These are phyloP conservation scores for Fusarium verticillioides DNA, from an alignment of 2,329 filamentous ascomycete species.

Conservation along the genomic window DNA sequence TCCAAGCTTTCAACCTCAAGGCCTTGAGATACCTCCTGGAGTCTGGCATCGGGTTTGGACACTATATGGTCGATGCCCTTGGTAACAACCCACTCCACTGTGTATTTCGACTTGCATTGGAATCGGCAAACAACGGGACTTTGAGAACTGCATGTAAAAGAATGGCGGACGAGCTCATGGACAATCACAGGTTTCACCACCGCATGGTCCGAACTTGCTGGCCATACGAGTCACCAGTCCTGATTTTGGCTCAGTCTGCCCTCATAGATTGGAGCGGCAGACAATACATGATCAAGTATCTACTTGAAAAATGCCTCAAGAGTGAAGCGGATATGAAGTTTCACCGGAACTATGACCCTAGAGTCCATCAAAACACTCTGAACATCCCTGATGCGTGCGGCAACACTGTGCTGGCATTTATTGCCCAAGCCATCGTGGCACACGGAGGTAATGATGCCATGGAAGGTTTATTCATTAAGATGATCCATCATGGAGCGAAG, in stretches of 20 bases:
- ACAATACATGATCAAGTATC: neutral
- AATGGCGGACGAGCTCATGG: neutral
- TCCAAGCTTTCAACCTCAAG: neutral
- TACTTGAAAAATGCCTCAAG: neutral
- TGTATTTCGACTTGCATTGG: neutral
- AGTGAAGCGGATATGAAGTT: neutral
- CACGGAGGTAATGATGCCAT: neutral
- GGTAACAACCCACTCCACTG: constrained; percentile 9
- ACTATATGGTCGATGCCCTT: neutral
- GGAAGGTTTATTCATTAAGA: neutral
- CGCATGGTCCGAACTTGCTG: constrained; percentile 5
- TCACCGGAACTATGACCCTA: neutral
- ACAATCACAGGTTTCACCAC: neutral
- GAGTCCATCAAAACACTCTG: neutral
- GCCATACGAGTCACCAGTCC: neutral
- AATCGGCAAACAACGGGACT: neutral
- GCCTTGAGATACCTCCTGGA: neutral
- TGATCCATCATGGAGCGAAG: neutral
- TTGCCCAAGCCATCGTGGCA: neutral
- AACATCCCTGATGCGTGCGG: neutral
- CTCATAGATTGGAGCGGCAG: constrained; percentile 1
- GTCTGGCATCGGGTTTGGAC: neutral
- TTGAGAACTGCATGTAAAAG: neutral
- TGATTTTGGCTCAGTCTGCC: neutral
- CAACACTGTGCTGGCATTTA: neutral